Percentiles rank a stretch among this genome's conserved stretches.
Conservation (phyloP, 2,329 filamentous ascomycete species). For the Fusarium beomiforme region DNA sequence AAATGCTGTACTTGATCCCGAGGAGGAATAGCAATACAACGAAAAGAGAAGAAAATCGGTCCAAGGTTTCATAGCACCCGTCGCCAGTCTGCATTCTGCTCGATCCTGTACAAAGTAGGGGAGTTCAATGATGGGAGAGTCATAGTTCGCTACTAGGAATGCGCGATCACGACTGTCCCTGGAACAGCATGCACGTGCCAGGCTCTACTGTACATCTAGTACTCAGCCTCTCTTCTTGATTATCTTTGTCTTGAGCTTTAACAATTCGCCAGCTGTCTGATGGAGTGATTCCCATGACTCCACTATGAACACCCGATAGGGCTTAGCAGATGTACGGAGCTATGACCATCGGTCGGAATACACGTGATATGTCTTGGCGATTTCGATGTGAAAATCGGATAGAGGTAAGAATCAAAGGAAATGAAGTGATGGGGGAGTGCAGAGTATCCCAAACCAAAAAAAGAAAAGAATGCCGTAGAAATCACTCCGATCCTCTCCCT, state of each 20-base stretch:
- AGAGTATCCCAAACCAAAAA: slow-evolving; percentile 5
- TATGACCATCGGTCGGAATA: slow-evolving; percentile 41
- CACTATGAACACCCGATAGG: slow-evolving; percentile 31
- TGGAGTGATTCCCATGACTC: slow-evolving; percentile 20
- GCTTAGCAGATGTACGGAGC: slow-evolving; percentile 41
- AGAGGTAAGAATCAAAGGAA: neutral
- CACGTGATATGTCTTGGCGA: slow-evolving; percentile 40
- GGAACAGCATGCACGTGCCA: slow-evolving; percentile 36
- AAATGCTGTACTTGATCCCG: slow-evolving; percentile 76
- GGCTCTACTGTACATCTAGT: slow-evolving; percentile 9
- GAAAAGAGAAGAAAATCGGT: neutral
- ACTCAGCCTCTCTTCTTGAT: slow-evolving; percentile 12
- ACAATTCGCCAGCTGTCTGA: slow-evolving; percentile 18
- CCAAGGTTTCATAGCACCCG: neutral
- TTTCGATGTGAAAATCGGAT: slow-evolving; percentile 1
- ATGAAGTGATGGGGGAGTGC: slow-evolving; percentile 9
- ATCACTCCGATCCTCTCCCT: slow-evolving; percentile 20
- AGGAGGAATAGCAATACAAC: slow-evolving; percentile 51
- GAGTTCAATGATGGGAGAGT: neutral
- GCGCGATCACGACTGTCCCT: slow-evolving; percentile 24
- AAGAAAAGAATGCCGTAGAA: neutral
- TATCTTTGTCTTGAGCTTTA: slow-evolving; percentile 7
- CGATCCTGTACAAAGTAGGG: slow-evolving; percentile 1
- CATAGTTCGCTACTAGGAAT: slow-evolving; percentile 29
- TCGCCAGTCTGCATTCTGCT: neutral